Evolutionary conservation across 805 yeast genomes (phyloP).

Genomic region (Yamadazyma phyllophila): DNA sequence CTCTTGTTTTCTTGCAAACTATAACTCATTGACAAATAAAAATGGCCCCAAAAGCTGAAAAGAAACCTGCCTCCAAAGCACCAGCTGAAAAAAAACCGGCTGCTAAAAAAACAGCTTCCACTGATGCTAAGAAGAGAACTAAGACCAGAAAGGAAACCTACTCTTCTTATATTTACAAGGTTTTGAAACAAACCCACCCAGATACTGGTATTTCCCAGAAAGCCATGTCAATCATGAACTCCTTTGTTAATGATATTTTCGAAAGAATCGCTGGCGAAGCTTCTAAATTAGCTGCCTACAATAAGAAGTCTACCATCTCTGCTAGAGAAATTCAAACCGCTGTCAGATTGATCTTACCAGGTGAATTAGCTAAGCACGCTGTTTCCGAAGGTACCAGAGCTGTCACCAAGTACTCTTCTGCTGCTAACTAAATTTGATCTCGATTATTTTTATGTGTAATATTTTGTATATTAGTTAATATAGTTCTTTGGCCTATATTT

Average conservation of each 20-base stretch:
- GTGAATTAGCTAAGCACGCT: slow-evolving; percentile 98
- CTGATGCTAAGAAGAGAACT: slow-evolving; percentile 85
- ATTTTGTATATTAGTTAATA: slow-evolving; percentile 12
- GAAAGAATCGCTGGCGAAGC: slow-evolving; percentile 98
- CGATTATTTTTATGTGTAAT: slow-evolving; percentile 9
- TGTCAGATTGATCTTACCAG: slow-evolving; percentile 95
- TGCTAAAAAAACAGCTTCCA: slow-evolving; percentile 83
- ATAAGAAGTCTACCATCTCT: slow-evolving; percentile 96
- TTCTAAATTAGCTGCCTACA: slow-evolving; percentile 97
- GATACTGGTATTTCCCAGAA: slow-evolving; percentile 99
- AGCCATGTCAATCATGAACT: slow-evolving; percentile 98
- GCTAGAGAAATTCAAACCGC: slow-evolving; percentile 99
- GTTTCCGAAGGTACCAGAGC: slow-evolving; percentile 99
- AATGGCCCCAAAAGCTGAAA: slow-evolving; percentile 69
- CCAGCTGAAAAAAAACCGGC: slow-evolving; percentile 93
- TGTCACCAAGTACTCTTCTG: slow-evolving; percentile 91
- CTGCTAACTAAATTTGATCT: slow-evolving; percentile 28
- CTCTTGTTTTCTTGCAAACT: background rate
- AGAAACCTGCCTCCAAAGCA: slow-evolving; percentile 91
- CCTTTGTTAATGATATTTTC: slow-evolving; percentile 95
- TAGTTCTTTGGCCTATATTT: slow-evolving; percentile 6
- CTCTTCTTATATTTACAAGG: slow-evolving; percentile 98
- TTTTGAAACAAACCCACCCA: slow-evolving; percentile 97
- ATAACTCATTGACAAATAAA: slow-evolving; percentile 16
- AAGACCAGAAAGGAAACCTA: slow-evolving; percentile 98